Percentiles rank a stretch among this genome's conserved stretches.
Conservation (phyloP, 495 filamentous ascomycete species). For the Penicillium canariense region DNA sequence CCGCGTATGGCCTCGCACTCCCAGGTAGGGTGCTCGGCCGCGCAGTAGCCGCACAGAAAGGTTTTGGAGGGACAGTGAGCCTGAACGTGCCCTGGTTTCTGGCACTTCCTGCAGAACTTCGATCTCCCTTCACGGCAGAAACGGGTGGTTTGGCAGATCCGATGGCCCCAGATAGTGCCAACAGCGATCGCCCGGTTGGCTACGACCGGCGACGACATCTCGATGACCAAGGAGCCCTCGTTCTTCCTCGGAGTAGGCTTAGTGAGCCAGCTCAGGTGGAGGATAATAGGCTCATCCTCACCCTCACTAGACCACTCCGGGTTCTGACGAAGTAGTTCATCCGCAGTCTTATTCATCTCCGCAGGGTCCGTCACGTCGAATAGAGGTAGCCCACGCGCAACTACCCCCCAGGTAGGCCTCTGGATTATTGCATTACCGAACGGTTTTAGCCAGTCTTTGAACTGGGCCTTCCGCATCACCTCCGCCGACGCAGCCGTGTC, state of each 20-base stretch:
- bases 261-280: slow-evolving; percentile 11
- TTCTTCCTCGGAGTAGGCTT: slow-evolving; percentile 4
- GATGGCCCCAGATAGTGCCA: slow-evolving; percentile 10
- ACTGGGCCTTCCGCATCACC: slow-evolving; percentile 9
- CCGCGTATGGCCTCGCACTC: not conserved
- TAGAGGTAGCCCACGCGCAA: slow-evolving; percentile 10
- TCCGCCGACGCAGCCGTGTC: slow-evolving; percentile 7
- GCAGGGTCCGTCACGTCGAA: slow-evolving; percentile 8
- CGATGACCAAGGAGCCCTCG: slow-evolving; percentile 18
- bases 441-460: slow-evolving; percentile 1
- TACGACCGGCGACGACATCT: slow-evolving; percentile 16
- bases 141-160: slow-evolving; percentile 1
- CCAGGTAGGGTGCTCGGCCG: not conserved
- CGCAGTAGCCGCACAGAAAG: not conserved
- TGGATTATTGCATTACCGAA: slow-evolving; percentile 14
- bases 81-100: slow-evolving; percentile 5
- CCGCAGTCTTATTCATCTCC: slow-evolving; percentile 6
- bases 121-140: too few species aligned
- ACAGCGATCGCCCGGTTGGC: slow-evolving; percentile 18
- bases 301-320: not conserved
- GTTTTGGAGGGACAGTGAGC: not conserved
- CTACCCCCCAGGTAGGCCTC: slow-evolving; percentile 19
- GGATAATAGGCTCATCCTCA: slow-evolving; percentile 6
- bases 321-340: slow-evolving; percentile 7
- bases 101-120: slow-evolving; percentile 1